These are phyloP conservation scores for Sedum album DNA, from an alignment of 164 flowering plant genomes.

Conservation along the genomic window DNA sequence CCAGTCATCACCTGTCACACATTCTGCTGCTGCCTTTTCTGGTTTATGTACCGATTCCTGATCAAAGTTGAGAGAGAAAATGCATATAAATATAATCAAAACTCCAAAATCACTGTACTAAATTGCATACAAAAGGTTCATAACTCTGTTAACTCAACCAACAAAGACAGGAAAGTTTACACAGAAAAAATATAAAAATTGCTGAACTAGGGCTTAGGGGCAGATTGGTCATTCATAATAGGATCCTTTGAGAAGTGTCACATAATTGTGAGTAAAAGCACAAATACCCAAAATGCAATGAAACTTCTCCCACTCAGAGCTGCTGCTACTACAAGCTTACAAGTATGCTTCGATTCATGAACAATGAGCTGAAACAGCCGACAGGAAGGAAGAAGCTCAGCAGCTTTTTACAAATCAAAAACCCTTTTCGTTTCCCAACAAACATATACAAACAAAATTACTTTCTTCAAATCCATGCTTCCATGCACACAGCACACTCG, in stretches of 20 bases:
- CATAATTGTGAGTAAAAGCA: not conserved
- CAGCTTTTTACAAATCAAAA: slow-evolving; percentile 40
- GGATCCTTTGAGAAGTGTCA: not conserved
- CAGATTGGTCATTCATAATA: not conserved
- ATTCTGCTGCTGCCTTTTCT: slow-evolving; percentile 19
- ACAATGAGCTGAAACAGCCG: slow-evolving; percentile 24
- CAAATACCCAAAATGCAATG: slow-evolving; percentile 14
- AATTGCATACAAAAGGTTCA: not conserved
- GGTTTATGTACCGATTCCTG: slow-evolving; percentile 38
- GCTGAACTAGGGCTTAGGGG: not conserved
- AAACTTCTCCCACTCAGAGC: slow-evolving; percentile 15
- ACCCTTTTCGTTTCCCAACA: slow-evolving; percentile 69
- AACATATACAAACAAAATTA: slow-evolving; percentile 23
- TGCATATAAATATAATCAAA: not conserved
- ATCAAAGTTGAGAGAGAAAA: not conserved
- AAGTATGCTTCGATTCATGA: slow-evolving; percentile 33
- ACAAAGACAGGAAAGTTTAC: not conserved
- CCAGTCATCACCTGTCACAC: slow-evolving; percentile 18
- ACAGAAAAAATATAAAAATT: not conserved
- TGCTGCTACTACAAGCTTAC: slow-evolving; percentile 26
- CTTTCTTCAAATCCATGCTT: slow-evolving; percentile 1
- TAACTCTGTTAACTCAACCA: slow-evolving; percentile 1
- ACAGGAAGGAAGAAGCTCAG: slow-evolving; percentile 67
- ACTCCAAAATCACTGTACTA: slow-evolving; percentile 6
- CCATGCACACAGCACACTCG: slow-evolving; percentile 3